phyloP scores from a whole-genome alignment of 208 protist genomes.

The Phytomonas francai region DNA sequence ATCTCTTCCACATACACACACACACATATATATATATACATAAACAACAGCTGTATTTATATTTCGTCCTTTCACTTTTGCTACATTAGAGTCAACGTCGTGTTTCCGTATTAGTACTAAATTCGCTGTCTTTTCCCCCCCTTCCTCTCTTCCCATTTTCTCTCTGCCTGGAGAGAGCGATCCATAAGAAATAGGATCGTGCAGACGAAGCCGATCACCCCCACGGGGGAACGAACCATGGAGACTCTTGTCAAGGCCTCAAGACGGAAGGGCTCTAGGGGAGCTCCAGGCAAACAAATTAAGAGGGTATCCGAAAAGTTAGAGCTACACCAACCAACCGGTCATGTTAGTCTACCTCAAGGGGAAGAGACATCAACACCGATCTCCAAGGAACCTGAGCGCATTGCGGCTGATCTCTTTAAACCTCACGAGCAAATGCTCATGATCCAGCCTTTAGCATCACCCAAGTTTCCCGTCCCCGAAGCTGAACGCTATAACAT shows the following conservation, averaged over 20 bases:
- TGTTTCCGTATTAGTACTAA: background rate
- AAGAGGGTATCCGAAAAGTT: constrained; percentile 13
- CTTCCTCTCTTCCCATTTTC: background rate
- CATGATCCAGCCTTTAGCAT: background rate
- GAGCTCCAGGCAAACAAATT: constrained; percentile 69
- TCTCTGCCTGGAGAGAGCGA: background rate
- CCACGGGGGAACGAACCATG: constrained; percentile 57
- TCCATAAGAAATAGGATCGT: constrained; percentile 17
- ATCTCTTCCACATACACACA: background rate
- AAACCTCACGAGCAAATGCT: background rate
- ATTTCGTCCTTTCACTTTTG: background rate
- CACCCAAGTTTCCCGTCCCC: background rate
- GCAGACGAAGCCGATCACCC: constrained; percentile 35
- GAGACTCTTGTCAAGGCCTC: constrained; percentile 46
- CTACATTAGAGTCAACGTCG: background rate
- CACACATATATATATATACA: background rate
- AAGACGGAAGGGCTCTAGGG: constrained; percentile 52
- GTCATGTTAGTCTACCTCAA: background rate
- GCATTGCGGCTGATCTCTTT: background rate
- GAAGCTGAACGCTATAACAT: background rate
- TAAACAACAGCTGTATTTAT: constrained; percentile 9
- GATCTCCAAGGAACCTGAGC: background rate
- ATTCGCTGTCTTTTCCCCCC: constrained; percentile 9
- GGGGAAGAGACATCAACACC: background rate
- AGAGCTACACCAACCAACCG: background rate